These are phyloP conservation scores for Magnolia sinica DNA, from an alignment of 164 flowering plant species.

Conservation along the genomic window DNA sequence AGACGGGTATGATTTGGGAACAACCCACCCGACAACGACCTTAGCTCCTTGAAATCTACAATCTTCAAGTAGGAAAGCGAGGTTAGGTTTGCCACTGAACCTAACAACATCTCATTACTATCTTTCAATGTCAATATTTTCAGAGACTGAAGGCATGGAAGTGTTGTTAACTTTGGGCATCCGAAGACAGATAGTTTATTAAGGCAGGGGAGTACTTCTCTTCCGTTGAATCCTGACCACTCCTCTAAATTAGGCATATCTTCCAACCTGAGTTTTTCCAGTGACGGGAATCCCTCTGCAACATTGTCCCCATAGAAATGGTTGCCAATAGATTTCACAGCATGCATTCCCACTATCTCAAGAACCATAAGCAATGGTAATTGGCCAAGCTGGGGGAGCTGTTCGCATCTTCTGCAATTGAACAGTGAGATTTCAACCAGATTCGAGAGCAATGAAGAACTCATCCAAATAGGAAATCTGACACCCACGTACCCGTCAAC, in stretches of 20 bases:
- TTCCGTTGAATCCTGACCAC: conserved; percentile 6
- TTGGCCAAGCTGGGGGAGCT: not conserved
- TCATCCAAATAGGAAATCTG: not conserved
- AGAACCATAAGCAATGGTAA: not conserved
- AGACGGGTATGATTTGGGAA: no score
- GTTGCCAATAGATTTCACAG: no score
- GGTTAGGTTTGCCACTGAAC: no score
- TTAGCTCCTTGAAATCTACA: no score
- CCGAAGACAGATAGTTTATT: not conserved
- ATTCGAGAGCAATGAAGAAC: not conserved
- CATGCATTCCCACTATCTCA: not conserved
- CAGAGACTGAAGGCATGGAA: conserved; percentile 8
- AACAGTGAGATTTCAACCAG: conserved; percentile 3
- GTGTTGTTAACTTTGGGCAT: conserved; percentile 13
- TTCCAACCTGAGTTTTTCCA: conserved; percentile 4
- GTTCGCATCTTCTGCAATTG: not conserved
- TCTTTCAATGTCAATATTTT: not conserved
- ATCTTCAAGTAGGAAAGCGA: no score
- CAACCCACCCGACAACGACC: no score
- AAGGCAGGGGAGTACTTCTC: conserved; percentile 4
- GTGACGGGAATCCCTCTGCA: conserved; percentile 4
- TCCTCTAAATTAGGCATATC: conserved; percentile 11
- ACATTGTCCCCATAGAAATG: not conserved
- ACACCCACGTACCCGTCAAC: not conserved
- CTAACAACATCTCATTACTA: no score